phyloP scores from a whole-genome alignment of 176 grass and related monocot genomes.

The Avena sativa region DNA sequence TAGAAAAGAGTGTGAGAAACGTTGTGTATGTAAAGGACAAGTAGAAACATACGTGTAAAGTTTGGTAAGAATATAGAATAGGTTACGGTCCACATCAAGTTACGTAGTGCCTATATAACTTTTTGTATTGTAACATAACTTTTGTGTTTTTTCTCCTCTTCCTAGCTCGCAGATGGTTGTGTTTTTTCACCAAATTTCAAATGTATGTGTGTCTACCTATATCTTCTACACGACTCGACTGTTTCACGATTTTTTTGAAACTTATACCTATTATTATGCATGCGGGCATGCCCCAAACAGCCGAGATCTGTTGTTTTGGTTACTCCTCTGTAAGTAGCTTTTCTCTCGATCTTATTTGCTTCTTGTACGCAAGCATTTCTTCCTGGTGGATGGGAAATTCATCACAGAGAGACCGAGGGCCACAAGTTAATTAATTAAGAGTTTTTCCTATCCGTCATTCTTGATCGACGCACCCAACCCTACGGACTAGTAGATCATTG shows the following conservation, averaged over 20 bases:
- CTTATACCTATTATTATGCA: not conserved
- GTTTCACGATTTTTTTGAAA: not conserved
- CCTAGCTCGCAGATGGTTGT: not conserved
- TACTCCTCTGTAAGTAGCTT: not conserved
- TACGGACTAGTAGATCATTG: not conserved
- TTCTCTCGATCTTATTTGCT: not conserved
- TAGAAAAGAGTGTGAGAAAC: no score
- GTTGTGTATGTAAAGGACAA: no score
- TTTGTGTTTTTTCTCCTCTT: not conserved
- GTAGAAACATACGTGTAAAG: not conserved
- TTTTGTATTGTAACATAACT: not conserved
- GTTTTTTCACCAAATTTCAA: not conserved
- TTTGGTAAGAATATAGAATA: not conserved
- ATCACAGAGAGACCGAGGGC: not conserved
- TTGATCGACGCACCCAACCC: conserved; percentile 1
- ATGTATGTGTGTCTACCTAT: not conserved
- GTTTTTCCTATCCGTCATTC: no score
- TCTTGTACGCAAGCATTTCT: not conserved
- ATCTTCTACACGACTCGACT: not conserved
- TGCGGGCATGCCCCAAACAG: not conserved
- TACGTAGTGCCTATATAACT: not conserved
- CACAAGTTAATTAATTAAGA: not conserved
- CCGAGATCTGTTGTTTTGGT: not conserved
- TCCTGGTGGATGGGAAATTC: not conserved
- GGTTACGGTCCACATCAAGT: not conserved